Evolutionary conservation across 2,329 filamentous ascomycete genomes (phyloP).

Genomic region (Botryotinia calthae): DNA sequence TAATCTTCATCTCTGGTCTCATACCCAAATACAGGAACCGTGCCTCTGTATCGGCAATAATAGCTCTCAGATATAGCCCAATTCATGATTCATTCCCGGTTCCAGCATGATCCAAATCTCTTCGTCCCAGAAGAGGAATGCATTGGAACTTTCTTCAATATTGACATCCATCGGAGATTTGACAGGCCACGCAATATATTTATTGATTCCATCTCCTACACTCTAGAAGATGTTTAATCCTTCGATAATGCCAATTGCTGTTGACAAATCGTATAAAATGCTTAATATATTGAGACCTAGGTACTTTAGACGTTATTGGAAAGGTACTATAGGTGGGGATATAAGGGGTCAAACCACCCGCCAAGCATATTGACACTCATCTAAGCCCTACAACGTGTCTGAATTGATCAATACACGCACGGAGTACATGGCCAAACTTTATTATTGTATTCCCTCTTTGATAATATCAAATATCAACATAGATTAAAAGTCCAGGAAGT

Average conservation of each 20-base stretch:
- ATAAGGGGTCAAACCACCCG: slow-evolving; percentile 8
- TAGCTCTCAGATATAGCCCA: neutral
- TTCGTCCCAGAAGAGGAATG: neutral
- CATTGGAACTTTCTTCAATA: neutral
- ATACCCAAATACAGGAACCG: neutral
- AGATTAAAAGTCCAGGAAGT: slow-evolving; percentile 4
- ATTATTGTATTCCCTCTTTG: neutral
- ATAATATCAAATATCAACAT: slow-evolving; percentile 9
- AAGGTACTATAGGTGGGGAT: slow-evolving; percentile 3
- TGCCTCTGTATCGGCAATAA: neutral
- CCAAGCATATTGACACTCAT: slow-evolving; percentile 14
- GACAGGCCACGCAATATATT: neutral
- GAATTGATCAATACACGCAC: slow-evolving; percentile 7
- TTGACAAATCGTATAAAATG: neutral
- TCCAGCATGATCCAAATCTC: neutral
- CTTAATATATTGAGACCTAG: neutral
- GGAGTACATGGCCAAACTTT: slow-evolving; percentile 5
- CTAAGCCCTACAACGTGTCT: slow-evolving; percentile 17
- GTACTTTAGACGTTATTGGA: neutral
- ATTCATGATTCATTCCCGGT: neutral
- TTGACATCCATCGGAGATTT: slow-evolving; percentile 10
- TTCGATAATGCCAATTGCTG: neutral
- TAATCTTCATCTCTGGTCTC: neutral
- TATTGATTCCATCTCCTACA: neutral
- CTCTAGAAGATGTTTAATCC: neutral